Evolutionary conservation across 2,329 filamentous ascomycete genomes (phyloP).

Genomic region (Colletotrichum eleusines): DNA sequence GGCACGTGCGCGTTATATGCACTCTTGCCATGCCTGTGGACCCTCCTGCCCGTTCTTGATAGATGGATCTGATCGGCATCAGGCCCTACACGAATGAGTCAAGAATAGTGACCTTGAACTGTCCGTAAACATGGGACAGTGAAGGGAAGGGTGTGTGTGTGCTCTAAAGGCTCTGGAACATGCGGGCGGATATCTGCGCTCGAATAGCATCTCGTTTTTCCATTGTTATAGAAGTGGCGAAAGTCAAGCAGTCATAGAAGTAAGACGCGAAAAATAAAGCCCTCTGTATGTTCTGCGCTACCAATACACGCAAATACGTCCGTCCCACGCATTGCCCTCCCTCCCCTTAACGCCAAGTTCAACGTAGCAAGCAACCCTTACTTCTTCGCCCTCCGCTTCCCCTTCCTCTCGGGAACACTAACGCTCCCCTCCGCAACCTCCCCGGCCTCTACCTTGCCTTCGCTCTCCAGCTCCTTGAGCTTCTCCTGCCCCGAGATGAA

Average conservation of each 20-base stretch:
- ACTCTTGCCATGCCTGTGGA: too few relatives aligned
- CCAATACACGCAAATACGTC: neutral
- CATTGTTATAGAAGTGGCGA: neutral
- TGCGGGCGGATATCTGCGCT: neutral
- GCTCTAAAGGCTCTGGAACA: too few relatives aligned
- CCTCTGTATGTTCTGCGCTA: too few relatives aligned
- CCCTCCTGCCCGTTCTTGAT: too few relatives aligned
- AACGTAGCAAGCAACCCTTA: conserved; percentile 43
- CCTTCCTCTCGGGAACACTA: conserved; percentile 72
- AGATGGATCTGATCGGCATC: too few relatives aligned
- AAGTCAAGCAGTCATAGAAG: neutral
- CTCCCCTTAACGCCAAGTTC: neutral
- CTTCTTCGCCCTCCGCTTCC: conserved; percentile 64
- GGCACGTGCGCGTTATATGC: too few relatives aligned
- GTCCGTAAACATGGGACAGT: neutral
- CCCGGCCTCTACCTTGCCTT: conserved; percentile 71
- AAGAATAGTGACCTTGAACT: neutral
- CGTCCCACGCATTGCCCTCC: neutral
- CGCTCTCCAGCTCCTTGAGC: conserved; percentile 76
- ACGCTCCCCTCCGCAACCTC: conserved; percentile 80
- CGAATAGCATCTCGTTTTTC: too few relatives aligned
- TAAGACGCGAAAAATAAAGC: neutral
- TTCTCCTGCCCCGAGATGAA: conserved; percentile 89
- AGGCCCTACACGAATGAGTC: too few relatives aligned
- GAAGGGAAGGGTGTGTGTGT: too few relatives aligned